These are phyloP conservation scores for Kickxella alabastrina DNA, from an alignment of 192 early-diverging fungal genomes.

Conservation along the genomic window DNA sequence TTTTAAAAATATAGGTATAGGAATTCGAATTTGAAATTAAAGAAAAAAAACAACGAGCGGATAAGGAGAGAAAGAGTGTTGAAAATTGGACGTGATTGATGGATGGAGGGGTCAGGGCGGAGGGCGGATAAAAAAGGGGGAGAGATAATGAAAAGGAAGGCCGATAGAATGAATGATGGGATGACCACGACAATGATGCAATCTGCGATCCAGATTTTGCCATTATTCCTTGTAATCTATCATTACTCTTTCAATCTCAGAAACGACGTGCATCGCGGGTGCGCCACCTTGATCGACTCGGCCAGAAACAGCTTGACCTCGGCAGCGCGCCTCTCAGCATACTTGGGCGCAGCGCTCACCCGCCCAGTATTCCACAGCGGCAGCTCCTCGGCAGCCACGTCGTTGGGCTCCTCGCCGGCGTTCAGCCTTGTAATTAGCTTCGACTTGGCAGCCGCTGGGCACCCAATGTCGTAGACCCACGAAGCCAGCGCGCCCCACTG, in stretches of 20 bases:
- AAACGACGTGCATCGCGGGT: neutral
- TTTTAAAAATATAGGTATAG: neutral
- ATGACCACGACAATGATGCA: no score
- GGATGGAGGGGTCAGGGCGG: no score
- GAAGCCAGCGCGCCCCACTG: slow-evolving; percentile 40
- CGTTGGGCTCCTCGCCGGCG: slow-evolving; percentile 5
- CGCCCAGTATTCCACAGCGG: slow-evolving; percentile 1
- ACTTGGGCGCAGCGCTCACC: neutral
- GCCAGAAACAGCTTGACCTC: slow-evolving; percentile 15
- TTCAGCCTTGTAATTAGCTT: slow-evolving; percentile 13
- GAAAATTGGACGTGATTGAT: no score
- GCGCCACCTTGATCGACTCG: slow-evolving; percentile 1
- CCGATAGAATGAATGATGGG: no score
- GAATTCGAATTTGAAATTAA: neutral
- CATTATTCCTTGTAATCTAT: no score
- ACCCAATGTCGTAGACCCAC: slow-evolving; percentile 31
- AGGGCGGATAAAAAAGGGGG: no score
- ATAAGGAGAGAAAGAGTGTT: neutral
- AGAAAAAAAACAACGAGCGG: neutral
- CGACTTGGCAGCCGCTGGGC: slow-evolving; percentile 11
- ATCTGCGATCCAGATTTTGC: no score
- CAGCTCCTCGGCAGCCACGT: slow-evolving; percentile 9
- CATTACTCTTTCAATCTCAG: no score
- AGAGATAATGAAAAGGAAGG: no score
- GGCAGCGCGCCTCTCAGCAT: slow-evolving; percentile 7